Evolutionary conservation across 2,329 filamentous ascomycete species (phyloP).

Genomic region (Hymenoscyphus repandus): DNA sequence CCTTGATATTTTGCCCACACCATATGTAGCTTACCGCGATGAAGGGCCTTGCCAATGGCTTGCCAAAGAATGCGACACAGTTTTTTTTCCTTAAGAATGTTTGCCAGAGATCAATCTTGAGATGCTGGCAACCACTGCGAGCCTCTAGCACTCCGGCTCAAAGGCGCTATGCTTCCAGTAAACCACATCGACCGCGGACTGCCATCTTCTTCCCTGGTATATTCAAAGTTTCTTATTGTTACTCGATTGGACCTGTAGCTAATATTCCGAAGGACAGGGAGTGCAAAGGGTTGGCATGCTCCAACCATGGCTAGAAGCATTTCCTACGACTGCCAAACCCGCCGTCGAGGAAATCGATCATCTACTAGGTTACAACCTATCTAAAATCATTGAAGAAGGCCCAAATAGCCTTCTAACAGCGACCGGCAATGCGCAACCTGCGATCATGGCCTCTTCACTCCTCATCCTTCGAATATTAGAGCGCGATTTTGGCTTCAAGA

Average conservation of each 20-base stretch:
- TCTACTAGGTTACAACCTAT: slow-evolving; percentile 68
- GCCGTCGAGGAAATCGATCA: slow-evolving; percentile 83
- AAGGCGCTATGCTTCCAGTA: slow-evolving; percentile 24
- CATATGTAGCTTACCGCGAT: slow-evolving; percentile 16
- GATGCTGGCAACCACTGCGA: slow-evolving; percentile 1
- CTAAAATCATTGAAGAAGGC: slow-evolving; percentile 71
- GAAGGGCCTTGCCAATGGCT: slow-evolving; percentile 24
- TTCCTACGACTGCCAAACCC: slow-evolving; percentile 70
- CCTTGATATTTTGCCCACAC: background rate
- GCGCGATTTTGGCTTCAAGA: slow-evolving; percentile 73
- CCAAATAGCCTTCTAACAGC: slow-evolving; percentile 71
- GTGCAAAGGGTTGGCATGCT: slow-evolving; percentile 88
- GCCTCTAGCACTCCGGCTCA: slow-evolving; percentile 1
- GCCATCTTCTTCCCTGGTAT: slow-evolving; percentile 36
- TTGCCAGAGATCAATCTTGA: slow-evolving; percentile 1
- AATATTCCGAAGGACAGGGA: slow-evolving; percentile 57
- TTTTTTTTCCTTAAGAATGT: slow-evolving; percentile 7
- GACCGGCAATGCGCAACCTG: slow-evolving; percentile 86
- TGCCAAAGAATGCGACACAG: slow-evolving; percentile 13
- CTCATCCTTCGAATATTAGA: slow-evolving; percentile 85
- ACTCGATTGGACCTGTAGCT: slow-evolving; percentile 4
- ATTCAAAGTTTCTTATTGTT: background rate
- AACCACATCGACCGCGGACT: slow-evolving; percentile 28
- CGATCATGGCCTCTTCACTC: slow-evolving; percentile 92
- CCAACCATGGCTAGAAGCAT: slow-evolving; percentile 78